Percentiles rank a stretch among this genome's conserved stretches.
Conservation (phyloP, 2,329 filamentous ascomycete species). For the Atkinsonella hypoxylon region DNA sequence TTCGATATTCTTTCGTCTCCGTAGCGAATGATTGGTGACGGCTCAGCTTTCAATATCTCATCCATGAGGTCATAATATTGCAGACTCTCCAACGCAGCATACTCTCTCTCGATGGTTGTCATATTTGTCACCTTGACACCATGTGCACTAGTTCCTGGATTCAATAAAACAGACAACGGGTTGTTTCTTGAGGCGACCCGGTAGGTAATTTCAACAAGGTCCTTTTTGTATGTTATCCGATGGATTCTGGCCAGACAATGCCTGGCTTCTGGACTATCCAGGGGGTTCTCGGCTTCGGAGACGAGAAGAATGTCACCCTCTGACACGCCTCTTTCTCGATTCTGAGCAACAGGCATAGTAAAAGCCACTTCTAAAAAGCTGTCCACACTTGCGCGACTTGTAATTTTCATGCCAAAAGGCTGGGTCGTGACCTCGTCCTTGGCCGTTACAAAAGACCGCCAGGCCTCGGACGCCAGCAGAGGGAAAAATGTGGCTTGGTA, state of each 20-base stretch:
- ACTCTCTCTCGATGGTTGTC: conserved; percentile 90
- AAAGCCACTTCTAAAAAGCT: conserved; percentile 87
- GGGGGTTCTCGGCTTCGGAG: conserved; percentile 60
- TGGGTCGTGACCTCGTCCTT: conserved; percentile 77
- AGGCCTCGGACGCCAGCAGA: conserved; percentile 82
- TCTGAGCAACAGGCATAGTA: conserved; percentile 57
- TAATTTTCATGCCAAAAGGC: conserved; percentile 76
- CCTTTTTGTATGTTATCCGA: conserved; percentile 69
- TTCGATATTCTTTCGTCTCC: conserved; percentile 58
- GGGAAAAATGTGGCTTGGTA: conserved; percentile 90
- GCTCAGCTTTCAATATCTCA: conserved; percentile 79
- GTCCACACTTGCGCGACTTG: conserved; percentile 82
- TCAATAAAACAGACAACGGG: conserved; percentile 49
- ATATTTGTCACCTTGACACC: conserved; percentile 84
- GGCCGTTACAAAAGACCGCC: conserved; percentile 83
- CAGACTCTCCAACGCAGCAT: conserved; percentile 77
- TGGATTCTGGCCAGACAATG: conserved; percentile 82
- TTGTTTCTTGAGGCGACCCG: conserved; percentile 60
- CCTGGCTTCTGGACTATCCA: conserved; percentile 50
- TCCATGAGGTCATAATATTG: conserved; percentile 95
- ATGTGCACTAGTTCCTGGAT: conserved; percentile 56
- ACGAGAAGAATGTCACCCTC: conserved; percentile 87
- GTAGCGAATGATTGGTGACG: conserved; percentile 78
- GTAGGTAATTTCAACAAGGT: conserved; percentile 72
- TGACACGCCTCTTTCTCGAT: conserved; percentile 58